Base-by-base conservation (phyloP, 768 basidiomycete genomes). In the Daedalea quercina region DNA sequence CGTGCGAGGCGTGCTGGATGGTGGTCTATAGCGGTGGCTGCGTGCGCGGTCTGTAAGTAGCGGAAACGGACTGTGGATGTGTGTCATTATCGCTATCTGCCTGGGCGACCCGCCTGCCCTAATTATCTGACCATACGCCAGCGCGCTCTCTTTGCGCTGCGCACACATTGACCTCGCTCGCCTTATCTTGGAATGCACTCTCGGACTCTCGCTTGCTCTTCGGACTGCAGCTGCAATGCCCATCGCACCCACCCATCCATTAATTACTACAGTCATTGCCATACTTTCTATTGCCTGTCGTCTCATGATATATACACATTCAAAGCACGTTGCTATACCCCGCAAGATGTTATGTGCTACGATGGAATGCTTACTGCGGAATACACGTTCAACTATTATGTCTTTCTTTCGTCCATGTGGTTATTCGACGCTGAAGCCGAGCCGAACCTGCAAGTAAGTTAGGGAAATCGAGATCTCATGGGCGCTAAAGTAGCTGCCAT, bases 1-100 rank as follows among this genome's bases (percentile, higher is more conserved):
- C 68, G 89, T 98, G 44, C 79, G 96, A 54, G 94, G 65, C 22
- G 63, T 66, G 22, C 61, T 66, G 42, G 61, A 66, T 43, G 64
- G 64, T 33, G 64, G 64, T 25, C 58, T 65, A 58, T 65, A 59
- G 52, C 47, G 24, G 43, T 51, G 28, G 35, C 19, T 43, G 54
- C 51, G 53, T 54, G 46, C 47, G 54, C 41, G 44, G 44, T 13
- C 22, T 26, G 20, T 44, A 40, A 26, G 19, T 35, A 23, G 35
- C 50, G 17, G 50, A 19, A n/a, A 22, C 31, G 50, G 50, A 43
- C 50, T 41, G 48, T 50, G 40, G 28, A 42, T 20, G 20, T 43
- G 26, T 51, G 37, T 51, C 47, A 40, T 51, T 51, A 51, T 51
- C 37, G 26, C 37, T 51, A 51, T 51, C 40, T 51, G 48, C n/a